These are phyloP conservation scores for Aplosporella prunicola DNA, from an alignment of 2,329 filamentous ascomycete genomes.

Conservation along the genomic window DNA sequence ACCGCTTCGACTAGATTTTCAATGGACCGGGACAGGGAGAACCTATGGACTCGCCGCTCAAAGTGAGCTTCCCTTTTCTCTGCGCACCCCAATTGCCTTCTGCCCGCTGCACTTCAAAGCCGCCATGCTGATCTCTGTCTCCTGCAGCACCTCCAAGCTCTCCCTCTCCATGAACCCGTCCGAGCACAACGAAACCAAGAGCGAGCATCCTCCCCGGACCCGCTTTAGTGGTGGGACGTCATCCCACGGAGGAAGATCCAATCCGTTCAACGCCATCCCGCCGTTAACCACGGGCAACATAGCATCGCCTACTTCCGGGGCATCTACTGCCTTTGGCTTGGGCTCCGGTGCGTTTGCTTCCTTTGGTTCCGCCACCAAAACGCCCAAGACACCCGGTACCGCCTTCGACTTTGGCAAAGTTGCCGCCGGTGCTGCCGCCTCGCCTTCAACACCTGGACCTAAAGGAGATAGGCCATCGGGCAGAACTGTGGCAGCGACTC, in stretches of 20 bases:
- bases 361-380: slow-evolving; percentile 75
- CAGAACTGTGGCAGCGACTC: slow-evolving; percentile 9
- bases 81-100: background rate
- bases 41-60: slow-evolving; percentile 69
- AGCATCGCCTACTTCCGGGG: slow-evolving; percentile 65
- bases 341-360: slow-evolving; percentile 94
- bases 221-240: slow-evolving; percentile 64
- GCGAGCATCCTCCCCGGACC: slow-evolving; percentile 50
- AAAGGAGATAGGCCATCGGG: slow-evolving; percentile 46
- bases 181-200: slow-evolving; percentile 41
- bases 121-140: slow-evolving; percentile 5
- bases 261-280: slow-evolving; percentile 69
- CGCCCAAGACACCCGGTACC: slow-evolving; percentile 74
- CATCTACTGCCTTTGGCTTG: slow-evolving; percentile 83
- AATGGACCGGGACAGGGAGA: slow-evolving; percentile 34
- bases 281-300: slow-evolving; percentile 56
- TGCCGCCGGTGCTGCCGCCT: slow-evolving; percentile 35
- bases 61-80: slow-evolving; percentile 49
- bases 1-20: slow-evolving; percentile 9
- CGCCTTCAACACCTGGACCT: slow-evolving; percentile 50
- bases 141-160: slow-evolving; percentile 72
- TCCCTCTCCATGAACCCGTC: slow-evolving; percentile 69
- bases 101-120: slow-evolving; percentile 16
- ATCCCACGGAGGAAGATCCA: slow-evolving; percentile 63
- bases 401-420: slow-evolving; percentile 68